A percentile compares a stretch with the other conserved stretches of the same genome.
These are phyloP conservation scores for Phytophthora constricta DNA, from an alignment of 352 stramenopile species.

Conservation along the genomic window DNA sequence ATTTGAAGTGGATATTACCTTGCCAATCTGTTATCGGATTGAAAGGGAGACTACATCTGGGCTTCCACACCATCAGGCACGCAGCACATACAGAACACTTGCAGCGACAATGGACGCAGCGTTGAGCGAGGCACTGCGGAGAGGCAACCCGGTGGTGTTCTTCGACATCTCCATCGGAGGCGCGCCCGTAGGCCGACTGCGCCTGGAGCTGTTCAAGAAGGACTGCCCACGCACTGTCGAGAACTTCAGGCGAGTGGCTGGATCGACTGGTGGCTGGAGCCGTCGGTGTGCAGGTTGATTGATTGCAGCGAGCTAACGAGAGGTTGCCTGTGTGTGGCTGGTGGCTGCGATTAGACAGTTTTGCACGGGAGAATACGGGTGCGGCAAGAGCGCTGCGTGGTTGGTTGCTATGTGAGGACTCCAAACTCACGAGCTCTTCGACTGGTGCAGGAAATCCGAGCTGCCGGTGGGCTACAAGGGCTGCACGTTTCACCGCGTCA, in stretches of 20 bases:
- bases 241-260: slow-evolving; percentile 87
- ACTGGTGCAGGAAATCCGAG: slow-evolving; percentile 71
- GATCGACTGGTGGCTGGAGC: slow-evolving; percentile 17
- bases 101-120: slow-evolving; percentile 73
- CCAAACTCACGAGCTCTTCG: slow-evolving; percentile 34
- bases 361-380: slow-evolving; percentile 96
- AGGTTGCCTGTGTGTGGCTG: slow-evolving; percentile 13
- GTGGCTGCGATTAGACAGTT: slow-evolving; percentile 84
- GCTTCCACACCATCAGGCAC: no score
- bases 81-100: not conserved
- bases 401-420: not conserved
- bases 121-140: slow-evolving; percentile 91
- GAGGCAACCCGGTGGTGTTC: slow-evolving; percentile 96
- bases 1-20: slow-evolving; percentile 21
- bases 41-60: no score
- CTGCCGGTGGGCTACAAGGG: slow-evolving; percentile 90
- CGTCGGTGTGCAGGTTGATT: no score
- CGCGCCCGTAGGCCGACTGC: slow-evolving; percentile 90
- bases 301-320: no score
- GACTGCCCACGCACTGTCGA: slow-evolving; percentile 96
- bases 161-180: slow-evolving; percentile 94
- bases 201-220: slow-evolving; percentile 97
- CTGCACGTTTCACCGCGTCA: slow-evolving; percentile 88
- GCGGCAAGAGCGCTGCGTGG: slow-evolving; percentile 18
- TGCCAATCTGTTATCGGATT: no score